phyloP scores from a whole-genome alignment of 768 basidiomycete genomes.

The Russula emetica region DNA sequence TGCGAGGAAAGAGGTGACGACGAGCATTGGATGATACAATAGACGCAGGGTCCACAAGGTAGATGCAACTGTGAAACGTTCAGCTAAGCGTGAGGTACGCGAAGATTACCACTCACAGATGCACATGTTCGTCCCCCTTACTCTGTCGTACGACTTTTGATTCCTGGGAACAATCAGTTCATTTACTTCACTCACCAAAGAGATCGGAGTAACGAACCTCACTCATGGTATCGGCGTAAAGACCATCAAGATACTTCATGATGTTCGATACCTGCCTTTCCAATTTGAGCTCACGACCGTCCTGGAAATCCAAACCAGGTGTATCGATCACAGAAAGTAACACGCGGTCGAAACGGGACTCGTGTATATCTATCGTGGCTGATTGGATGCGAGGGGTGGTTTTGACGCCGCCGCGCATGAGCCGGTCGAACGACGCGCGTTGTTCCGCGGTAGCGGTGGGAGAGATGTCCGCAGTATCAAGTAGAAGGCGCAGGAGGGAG shows the following conservation, averaged over 20 bases:
- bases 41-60: conserved; percentile 76
- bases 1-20: conserved; percentile 47
- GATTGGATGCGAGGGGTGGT: conserved; percentile 60
- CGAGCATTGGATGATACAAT: conserved; percentile 55
- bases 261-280: conserved; percentile 73
- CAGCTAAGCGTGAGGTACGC: background rate
- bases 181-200: background rate
- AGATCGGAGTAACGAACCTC: conserved; percentile 49
- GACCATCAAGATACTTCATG: conserved; percentile 73
- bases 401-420: conserved; percentile 57
- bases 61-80: conserved; percentile 58
- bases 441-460: conserved; percentile 74
- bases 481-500: conserved; percentile 68
- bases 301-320: conserved; percentile 73
- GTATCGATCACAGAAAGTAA: conserved; percentile 81
- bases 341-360: conserved; percentile 76
- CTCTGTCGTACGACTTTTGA: conserved; percentile 83
- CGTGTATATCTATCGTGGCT: conserved; percentile 76
- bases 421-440: conserved; percentile 55
- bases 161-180: conserved; percentile 47
- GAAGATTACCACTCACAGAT: conserved; percentile 55
- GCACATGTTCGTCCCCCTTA: conserved; percentile 87
- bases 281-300: conserved; percentile 68
- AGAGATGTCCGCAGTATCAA: conserved; percentile 82
- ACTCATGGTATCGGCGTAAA: conserved; percentile 82